phyloP scores from a whole-genome alignment of 495 filamentous ascomycete genomes.

The Daldinia decipiens region DNA sequence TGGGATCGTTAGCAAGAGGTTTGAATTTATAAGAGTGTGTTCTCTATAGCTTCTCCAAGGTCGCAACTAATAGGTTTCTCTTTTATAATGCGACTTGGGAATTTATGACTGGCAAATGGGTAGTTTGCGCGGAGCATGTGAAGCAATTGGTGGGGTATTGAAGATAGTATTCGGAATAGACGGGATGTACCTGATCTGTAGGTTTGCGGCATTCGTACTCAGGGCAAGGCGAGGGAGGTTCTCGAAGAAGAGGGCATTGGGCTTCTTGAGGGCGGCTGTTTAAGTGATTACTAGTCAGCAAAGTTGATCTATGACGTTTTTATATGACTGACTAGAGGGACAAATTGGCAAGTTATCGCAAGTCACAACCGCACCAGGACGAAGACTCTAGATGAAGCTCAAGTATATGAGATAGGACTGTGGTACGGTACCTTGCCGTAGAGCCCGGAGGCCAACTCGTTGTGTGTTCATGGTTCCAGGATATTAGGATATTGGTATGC shows the following conservation, averaged over 20 bases:
- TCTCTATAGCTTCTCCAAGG: neutral
- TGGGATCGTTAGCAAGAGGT: neutral
- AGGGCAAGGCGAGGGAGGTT: slow-evolving; percentile 53
- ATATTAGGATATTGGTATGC: slow-evolving; percentile 6
- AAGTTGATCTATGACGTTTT: slow-evolving; percentile 6
- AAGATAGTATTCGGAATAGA: slow-evolving; percentile 1
- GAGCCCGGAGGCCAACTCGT: slow-evolving; percentile 71
- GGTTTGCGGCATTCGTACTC: slow-evolving; percentile 55
- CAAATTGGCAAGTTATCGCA: slow-evolving; percentile 3
- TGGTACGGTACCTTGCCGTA: slow-evolving; percentile 71
- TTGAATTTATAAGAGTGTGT: neutral
- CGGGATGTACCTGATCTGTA: slow-evolving; percentile 65
- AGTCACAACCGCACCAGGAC: neutral
- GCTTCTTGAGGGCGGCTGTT: slow-evolving; percentile 58
- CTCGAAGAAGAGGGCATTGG: slow-evolving; percentile 55
- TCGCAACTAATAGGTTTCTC: neutral
- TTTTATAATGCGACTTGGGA: neutral
- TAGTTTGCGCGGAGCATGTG: neutral
- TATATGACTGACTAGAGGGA: neutral
- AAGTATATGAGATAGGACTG: slow-evolving; percentile 9
- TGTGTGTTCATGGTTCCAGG: slow-evolving; percentile 67
- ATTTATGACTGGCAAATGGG: no score
- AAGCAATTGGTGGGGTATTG: neutral
- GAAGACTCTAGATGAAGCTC: neutral
- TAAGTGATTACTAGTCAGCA: slow-evolving; percentile 12